phyloP scores from a whole-genome alignment of 1,284 basidiomycete genomes.

The Ustilago xerochloae region DNA sequence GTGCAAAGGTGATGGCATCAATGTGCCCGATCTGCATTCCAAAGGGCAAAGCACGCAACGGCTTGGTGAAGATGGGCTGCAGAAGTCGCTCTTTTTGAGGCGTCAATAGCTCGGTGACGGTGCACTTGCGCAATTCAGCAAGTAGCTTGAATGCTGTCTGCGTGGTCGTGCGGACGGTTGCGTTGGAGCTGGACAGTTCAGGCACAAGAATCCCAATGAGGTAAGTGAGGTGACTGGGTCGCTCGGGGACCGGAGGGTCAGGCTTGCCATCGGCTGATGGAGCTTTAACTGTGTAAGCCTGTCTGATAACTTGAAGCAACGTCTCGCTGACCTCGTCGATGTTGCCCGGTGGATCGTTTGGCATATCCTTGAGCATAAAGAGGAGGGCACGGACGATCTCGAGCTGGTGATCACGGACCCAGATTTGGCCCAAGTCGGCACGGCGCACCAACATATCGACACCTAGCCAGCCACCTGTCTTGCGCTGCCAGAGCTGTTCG shows the following conservation, averaged over 20 bases:
- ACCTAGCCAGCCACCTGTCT: slow-evolving; percentile 67
- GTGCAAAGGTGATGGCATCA: slow-evolving; percentile 92
- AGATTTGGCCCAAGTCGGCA: slow-evolving; percentile 74
- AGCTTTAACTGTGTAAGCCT: slow-evolving; percentile 53
- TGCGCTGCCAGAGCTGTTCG: slow-evolving; percentile 66
- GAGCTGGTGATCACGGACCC: slow-evolving; percentile 87
- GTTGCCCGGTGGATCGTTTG: slow-evolving; percentile 85
- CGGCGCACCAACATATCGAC: slow-evolving; percentile 63
- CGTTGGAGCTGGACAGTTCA: slow-evolving; percentile 88
- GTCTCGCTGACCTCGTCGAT: slow-evolving; percentile 83
- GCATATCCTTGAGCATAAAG: slow-evolving; percentile 95
- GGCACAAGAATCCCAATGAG: slow-evolving; percentile 87
- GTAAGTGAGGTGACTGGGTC: slow-evolving; percentile 67
- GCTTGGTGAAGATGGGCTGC: slow-evolving; percentile 92
- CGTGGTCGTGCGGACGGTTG: slow-evolving; percentile 84
- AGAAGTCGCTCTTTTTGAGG: slow-evolving; percentile 90
- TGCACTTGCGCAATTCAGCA: slow-evolving; percentile 78
- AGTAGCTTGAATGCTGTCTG: slow-evolving; percentile 86
- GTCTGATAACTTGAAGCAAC: slow-evolving; percentile 79
- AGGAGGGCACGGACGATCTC: slow-evolving; percentile 91
- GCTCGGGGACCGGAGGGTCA: slow-evolving; percentile 42
- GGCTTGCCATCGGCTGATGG: slow-evolving; percentile 37
- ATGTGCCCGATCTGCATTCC: slow-evolving; percentile 98
- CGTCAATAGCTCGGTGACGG: slow-evolving; percentile 81
- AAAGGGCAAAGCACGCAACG: slow-evolving; percentile 93